Evolutionary conservation across 169 alveolate genomes (phyloP).

Genomic region (Miamiensis avidus): DNA sequence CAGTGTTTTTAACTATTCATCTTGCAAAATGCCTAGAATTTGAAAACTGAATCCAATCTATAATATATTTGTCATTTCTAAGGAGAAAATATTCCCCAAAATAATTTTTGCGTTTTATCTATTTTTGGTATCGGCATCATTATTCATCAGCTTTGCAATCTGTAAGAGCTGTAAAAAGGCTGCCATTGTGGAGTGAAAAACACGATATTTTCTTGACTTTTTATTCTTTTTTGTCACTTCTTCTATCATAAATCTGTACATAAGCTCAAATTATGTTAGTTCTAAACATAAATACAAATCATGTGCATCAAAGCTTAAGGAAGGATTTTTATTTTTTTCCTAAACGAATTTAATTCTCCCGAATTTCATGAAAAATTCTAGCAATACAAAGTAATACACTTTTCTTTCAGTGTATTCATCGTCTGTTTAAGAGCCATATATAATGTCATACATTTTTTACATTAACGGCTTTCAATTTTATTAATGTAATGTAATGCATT

Average conservation of each 20-base stretch:
- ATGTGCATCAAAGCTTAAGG: not conserved
- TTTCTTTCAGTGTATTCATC: not conserved
- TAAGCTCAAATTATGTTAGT: not conserved
- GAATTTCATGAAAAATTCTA: not conserved
- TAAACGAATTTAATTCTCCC: not conserved
- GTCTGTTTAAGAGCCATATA: not conserved
- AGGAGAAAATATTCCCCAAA: conserved; percentile 54
- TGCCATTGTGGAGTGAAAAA: conserved; percentile 54
- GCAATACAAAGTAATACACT: not conserved
- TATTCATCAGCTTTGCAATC: conserved; percentile 56
- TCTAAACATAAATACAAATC: not conserved
- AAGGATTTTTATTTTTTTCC: not conserved
- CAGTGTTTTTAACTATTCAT: conserved; percentile 43
- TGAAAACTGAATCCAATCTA: conserved; percentile 47
- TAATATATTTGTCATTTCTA: conserved; percentile 51
- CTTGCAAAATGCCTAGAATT: conserved; percentile 35
- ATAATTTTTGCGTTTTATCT: conserved; percentile 66
- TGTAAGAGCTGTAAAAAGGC: conserved; percentile 44
- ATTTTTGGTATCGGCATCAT: conserved; percentile 36
- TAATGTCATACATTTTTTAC: not conserved
- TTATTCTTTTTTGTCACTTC: conserved; percentile 37
- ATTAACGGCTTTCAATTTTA: not conserved
- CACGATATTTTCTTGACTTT: conserved; percentile 45
- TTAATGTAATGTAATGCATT: too few species aligned
- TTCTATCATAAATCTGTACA: not conserved